Evolutionary conservation across 345 rosid genomes (phyloP).

Genomic region (Rhizophora apiculata): DNA sequence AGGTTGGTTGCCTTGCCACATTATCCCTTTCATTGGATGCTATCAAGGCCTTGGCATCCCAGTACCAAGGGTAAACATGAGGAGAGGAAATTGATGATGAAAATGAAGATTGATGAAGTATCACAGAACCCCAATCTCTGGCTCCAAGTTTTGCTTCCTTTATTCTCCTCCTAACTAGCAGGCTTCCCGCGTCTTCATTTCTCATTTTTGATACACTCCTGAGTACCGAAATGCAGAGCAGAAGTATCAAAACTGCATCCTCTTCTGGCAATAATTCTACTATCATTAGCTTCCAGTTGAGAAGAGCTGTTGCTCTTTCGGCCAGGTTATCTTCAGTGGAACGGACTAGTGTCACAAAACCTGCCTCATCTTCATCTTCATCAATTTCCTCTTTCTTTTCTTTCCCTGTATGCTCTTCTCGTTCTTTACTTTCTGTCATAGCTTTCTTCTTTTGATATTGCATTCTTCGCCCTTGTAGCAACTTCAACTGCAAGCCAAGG

Average conservation of each 20-base stretch:
- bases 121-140: constrained; percentile 83
- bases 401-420: constrained; percentile 1
- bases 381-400: constrained; percentile 13
- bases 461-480: constrained; percentile 65
- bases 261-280: constrained; percentile 71
- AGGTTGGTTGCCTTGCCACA: constrained; percentile 41
- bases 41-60: constrained; percentile 51
- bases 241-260: constrained; percentile 62
- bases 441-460: constrained; percentile 39
- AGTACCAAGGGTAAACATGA: constrained; percentile 66
- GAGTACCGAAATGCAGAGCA: constrained; percentile 59
- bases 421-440: not conserved
- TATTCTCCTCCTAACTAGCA: constrained; percentile 58
- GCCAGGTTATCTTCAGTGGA: constrained; percentile 52
- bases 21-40: constrained; percentile 29
- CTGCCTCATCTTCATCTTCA: constrained; percentile 33
- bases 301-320: constrained; percentile 70
- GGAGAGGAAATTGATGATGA: constrained; percentile 34
- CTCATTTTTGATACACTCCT: constrained; percentile 63
- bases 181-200: constrained; percentile 61
- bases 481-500: constrained; percentile 38
- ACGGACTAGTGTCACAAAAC: constrained; percentile 60
- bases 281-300: constrained; percentile 74
- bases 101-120: constrained; percentile 38
- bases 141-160: constrained; percentile 62